Base-by-base conservation (phyloP, 495 filamentous ascomycete genomes). In the Venustampulla echinocandica region DNA sequence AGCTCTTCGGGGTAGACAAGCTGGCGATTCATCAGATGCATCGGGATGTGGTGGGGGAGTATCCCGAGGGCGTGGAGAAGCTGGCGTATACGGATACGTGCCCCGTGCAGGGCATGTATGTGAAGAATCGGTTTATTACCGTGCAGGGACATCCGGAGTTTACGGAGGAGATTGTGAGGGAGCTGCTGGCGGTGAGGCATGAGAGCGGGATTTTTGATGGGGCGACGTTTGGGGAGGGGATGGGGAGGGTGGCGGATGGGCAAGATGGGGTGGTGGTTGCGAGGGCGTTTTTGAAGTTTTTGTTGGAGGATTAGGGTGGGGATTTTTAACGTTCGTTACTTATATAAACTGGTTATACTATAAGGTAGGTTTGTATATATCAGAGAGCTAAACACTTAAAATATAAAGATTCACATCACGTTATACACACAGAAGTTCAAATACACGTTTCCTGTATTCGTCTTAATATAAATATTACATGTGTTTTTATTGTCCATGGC, bases 101-200 rank as follows among this genome's bases (percentile, higher is more conserved):
- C 57, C 61, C 67, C 2, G 77, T 90, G 19, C 90, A 97, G 58
- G 85, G 83, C 44, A 88, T 95, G 78, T 82, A 92, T 59, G 55
- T 70, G 7, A 75, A 80, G 15, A 66, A 68, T 11, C 67, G 70
- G 5, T 67, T 85, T 49, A 80, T 96, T 24, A 83, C 85, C 0
- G 79, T 95, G 3, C 90, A 97, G 61, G 90, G 88, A 3, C 90
- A 97, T 59, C 90, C 90, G 5, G 90, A 97, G 63, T 95, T 92
- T 58, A 86, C 71, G 2, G 70, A 68, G 40, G 77, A 82, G 27
- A 90, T 95, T 47, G 73, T 88, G 50, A 65, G 61, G 6, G 83
- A 89, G 63, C 60, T 95, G 21, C 64, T 94, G 32, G 65, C 70
- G 21, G 47, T 60, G 34, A 67, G 88, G 23, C 75, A 82, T 43